Percentiles rank a stretch among this genome's conserved stretches.
phyloP scores from a whole-genome alignment of 768 basidiomycete species.

The Calocybe indica region DNA sequence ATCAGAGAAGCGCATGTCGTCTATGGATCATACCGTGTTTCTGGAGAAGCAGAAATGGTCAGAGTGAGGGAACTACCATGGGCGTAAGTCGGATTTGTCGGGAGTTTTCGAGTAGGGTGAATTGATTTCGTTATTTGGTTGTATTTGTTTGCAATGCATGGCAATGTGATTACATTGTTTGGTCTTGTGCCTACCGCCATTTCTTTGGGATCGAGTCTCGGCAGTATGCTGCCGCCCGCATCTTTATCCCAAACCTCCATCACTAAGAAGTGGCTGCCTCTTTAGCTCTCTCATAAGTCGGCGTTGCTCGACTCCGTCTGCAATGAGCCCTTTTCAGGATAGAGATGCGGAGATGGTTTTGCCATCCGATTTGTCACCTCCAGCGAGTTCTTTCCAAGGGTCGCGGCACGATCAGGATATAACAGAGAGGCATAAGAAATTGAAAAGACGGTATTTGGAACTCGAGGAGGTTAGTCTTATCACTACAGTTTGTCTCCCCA shows the following conservation, averaged over 20 bases:
- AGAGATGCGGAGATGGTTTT: constrained; percentile 49
- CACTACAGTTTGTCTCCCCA: constrained; percentile 17
- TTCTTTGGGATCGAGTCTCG: constrained; percentile 27
- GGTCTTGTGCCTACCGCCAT: constrained; percentile 26
- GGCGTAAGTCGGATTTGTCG: neutral
- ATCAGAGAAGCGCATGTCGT: neutral
- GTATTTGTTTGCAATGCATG: constrained; percentile 33
- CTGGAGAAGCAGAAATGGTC: neutral
- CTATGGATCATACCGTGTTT: no score
- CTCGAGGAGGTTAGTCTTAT: constrained; percentile 57
- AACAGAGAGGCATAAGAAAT: constrained; percentile 54
- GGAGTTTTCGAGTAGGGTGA: neutral
- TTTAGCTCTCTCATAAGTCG: constrained; percentile 16
- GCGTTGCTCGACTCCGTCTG: constrained; percentile 15
- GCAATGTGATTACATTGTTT: constrained; percentile 36
- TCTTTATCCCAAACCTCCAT: constrained; percentile 23
- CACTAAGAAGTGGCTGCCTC: constrained; percentile 10
- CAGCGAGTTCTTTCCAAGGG: constrained; percentile 24
- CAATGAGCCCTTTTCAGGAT: constrained; percentile 37
- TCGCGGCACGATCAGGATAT: constrained; percentile 39
- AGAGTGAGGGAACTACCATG: no score
- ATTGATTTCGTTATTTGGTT: constrained; percentile 1
- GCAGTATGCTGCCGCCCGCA: constrained; percentile 17
- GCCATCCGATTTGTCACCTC: constrained; percentile 32
- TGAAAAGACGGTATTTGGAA: constrained; percentile 62